These are phyloP conservation scores for Penicillium soppii DNA, from an alignment of 495 filamentous ascomycete genomes.

Conservation along the genomic window DNA sequence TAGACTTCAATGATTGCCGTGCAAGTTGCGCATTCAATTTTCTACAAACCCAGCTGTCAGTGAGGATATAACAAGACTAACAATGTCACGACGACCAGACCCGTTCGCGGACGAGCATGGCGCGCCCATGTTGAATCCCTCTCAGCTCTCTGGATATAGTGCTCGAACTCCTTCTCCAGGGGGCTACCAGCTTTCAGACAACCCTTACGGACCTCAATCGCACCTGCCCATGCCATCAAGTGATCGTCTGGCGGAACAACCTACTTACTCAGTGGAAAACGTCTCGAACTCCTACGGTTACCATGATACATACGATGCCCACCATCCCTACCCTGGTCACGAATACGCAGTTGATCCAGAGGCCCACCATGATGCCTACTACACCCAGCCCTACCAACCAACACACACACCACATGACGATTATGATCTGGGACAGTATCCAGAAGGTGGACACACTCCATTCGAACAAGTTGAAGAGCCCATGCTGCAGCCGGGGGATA, in stretches of 20 bases:
- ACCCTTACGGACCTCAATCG: conserved; percentile 51
- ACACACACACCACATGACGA: conserved; percentile 52
- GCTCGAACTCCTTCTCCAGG: conserved; percentile 54
- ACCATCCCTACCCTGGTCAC: conserved; percentile 44
- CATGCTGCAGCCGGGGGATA: conserved; percentile 54
- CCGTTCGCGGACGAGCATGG: conserved; percentile 59
- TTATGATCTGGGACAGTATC: conserved; percentile 54
- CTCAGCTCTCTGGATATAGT: conserved; percentile 46
- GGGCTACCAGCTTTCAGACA: conserved; percentile 71
- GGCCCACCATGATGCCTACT: conserved; percentile 84
- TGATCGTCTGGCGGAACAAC: conserved; percentile 69
- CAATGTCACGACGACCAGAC: conserved; percentile 27
- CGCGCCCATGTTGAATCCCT: conserved; percentile 49
- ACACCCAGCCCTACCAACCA: conserved; percentile 76
- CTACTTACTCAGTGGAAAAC: conserved; percentile 82
- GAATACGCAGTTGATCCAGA: conserved; percentile 79
- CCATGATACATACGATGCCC: conserved; percentile 59
- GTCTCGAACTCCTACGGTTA: conserved; percentile 68
- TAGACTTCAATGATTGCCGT: conserved; percentile 16
- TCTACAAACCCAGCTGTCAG: conserved; percentile 5
- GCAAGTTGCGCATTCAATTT: background rate
- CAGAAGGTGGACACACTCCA: conserved; percentile 45
- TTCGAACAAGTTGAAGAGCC: conserved; percentile 59
- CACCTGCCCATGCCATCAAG: conserved; percentile 71
- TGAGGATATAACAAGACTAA: conserved; percentile 14